A percentile compares a stretch with the other conserved stretches of the same genome.
Conservation (phyloP, 2,329 filamentous ascomycete genomes). For the Fusarium siculi region DNA sequence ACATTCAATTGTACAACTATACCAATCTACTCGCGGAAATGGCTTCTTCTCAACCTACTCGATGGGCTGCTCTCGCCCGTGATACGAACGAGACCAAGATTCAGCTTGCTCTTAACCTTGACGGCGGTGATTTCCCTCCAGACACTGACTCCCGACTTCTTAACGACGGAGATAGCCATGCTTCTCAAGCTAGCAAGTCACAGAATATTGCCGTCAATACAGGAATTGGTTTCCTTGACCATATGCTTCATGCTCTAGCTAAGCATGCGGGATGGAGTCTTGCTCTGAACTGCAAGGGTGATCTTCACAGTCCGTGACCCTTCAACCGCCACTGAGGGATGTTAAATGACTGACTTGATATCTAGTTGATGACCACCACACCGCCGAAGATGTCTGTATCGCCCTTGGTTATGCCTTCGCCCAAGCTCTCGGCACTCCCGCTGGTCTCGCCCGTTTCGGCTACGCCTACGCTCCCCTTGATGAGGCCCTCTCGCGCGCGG, state of each 20-base stretch:
- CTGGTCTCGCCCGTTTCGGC: conserved; percentile 89
- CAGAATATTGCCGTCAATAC: conserved; percentile 91
- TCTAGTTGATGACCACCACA: conserved; percentile 97
- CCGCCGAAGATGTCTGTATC: conserved; percentile 93
- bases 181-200: conserved; percentile 82
- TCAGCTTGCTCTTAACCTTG: conserved; percentile 89
- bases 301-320: conserved; percentile 83
- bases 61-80: conserved; percentile 83
- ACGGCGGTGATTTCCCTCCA: conserved; percentile 82
- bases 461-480: conserved; percentile 93
- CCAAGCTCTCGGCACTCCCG: conserved; percentile 77
- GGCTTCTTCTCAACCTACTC: conserved; percentile 51
- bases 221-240: conserved; percentile 96
- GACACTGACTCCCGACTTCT: conserved; percentile 68
- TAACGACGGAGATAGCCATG: conserved; percentile 71
- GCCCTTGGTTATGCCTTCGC: conserved; percentile 89
- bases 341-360: conserved; percentile 23
- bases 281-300: conserved; percentile 82
- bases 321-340: not conserved
- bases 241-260: conserved; percentile 96
- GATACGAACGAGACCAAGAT: conserved; percentile 99
- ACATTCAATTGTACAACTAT: not conserved
- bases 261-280: conserved; percentile 97
- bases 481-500: conserved; percentile 91
- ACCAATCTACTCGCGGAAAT: conserved; percentile 38